Conservation (phyloP, 2,329 filamentous ascomycete species). For the Stagonosporopsis rhizophila region DNA sequence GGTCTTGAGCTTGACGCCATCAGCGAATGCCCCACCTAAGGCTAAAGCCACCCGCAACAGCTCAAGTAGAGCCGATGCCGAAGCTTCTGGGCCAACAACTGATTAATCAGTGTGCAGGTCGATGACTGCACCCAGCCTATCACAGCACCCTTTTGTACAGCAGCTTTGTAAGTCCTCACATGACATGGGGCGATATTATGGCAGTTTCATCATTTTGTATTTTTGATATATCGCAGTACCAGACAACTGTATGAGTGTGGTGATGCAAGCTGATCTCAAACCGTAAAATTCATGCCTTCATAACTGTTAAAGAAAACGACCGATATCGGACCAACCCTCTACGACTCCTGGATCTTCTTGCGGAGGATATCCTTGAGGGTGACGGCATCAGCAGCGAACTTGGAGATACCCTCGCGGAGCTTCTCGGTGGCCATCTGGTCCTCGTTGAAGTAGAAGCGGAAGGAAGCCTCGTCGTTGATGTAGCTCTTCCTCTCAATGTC, state of each 20-base stretch:
- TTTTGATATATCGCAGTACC: constrained; percentile 29
- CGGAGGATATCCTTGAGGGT: constrained; percentile 92
- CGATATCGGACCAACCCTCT: constrained; percentile 39
- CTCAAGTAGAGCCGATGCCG: constrained; percentile 20
- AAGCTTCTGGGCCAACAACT: constrained; percentile 32
- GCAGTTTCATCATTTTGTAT: constrained; percentile 21
- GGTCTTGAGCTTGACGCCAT: constrained; percentile 40
- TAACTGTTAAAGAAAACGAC: constrained; percentile 25
- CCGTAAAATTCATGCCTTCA: constrained; percentile 33
- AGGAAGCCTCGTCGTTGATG: constrained; percentile 84
- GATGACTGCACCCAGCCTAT: constrained; percentile 21
- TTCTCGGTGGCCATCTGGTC: constrained; percentile 99
- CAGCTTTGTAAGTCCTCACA: background rate
- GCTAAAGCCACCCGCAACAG: constrained; percentile 14
- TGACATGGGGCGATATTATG: constrained; percentile 3
- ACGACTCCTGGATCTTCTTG: constrained; percentile 72
- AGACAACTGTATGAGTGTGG: constrained; percentile 18
- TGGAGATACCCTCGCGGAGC: constrained; percentile 98
- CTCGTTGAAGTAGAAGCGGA: constrained; percentile 99
- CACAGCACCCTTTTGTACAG: background rate
- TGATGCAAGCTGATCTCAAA: constrained; percentile 21
- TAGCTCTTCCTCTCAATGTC: constrained; percentile 89
- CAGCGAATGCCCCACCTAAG: constrained; percentile 24
- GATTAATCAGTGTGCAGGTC: constrained; percentile 33
- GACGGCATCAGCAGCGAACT: constrained; percentile 94